phyloP scores from a whole-genome alignment of 495 filamentous ascomycete genomes.

The Talaromyces wortmannii region DNA sequence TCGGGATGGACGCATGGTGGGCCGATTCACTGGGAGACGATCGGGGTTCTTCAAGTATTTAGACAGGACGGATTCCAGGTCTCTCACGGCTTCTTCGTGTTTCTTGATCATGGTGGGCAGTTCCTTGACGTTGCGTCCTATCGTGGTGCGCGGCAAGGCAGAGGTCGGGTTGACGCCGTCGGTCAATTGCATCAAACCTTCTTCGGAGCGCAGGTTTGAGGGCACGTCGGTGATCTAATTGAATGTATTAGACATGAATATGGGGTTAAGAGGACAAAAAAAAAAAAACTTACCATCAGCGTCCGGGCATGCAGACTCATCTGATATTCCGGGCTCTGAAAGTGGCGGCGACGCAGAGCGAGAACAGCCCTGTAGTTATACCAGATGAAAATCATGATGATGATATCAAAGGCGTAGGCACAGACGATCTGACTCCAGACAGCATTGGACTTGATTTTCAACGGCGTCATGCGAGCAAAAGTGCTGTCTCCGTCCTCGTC shows the following conservation, averaged over 20 bases:
- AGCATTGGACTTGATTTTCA: conserved; percentile 32
- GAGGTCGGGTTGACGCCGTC: conserved; percentile 68
- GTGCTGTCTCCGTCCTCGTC: conserved; percentile 15
- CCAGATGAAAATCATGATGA: conserved; percentile 80
- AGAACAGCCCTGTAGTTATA: conserved; percentile 75
- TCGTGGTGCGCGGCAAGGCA: conserved; percentile 68
- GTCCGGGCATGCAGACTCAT: conserved; percentile 83
- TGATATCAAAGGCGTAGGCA: conserved; percentile 71
- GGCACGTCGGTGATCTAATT: conserved; percentile 78
- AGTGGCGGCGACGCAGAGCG: conserved; percentile 67
- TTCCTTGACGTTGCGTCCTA: conserved; percentile 87
- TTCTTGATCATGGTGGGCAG: conserved; percentile 78
- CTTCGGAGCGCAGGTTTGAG: conserved; percentile 62
- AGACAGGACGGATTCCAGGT: conserved; percentile 75
- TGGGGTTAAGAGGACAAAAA: background rate
- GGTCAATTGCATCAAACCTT: conserved; percentile 75
- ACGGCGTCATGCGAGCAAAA: conserved; percentile 49
- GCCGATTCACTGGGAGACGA: conserved; percentile 69
- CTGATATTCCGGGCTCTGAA: conserved; percentile 84
- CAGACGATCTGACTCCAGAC: conserved; percentile 78
- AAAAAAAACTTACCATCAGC: conserved; percentile 57
- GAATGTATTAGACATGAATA: background rate
- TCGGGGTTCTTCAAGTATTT: conserved; percentile 87
- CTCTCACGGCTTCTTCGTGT: conserved; percentile 71
- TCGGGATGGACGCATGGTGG: conserved; percentile 70